phyloP scores from a whole-genome alignment of 1,284 basidiomycete genomes.

The Thecaphora frezii region DNA sequence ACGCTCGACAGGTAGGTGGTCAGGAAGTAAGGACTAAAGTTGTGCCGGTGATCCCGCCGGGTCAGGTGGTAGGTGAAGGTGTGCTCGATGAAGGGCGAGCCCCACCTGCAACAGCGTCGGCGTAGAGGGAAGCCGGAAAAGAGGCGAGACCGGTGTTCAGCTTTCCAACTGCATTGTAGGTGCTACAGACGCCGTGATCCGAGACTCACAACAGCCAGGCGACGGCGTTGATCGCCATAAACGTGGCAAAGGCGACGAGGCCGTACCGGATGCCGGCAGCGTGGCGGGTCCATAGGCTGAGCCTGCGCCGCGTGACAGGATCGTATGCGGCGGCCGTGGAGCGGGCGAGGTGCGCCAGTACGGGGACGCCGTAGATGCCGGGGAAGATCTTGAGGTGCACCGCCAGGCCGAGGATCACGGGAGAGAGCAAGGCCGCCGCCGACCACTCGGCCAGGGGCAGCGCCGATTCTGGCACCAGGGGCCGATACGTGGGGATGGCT shows the following conservation, averaged over 20 bases:
- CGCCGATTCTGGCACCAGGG: constrained; percentile 28
- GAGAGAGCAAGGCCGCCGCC: constrained; percentile 34
- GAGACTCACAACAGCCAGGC: constrained; percentile 52
- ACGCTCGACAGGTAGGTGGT: constrained; percentile 73
- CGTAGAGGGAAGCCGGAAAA: background rate
- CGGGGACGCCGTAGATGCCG: constrained; percentile 79
- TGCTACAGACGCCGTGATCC: too few species aligned
- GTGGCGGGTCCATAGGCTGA: constrained; percentile 22
- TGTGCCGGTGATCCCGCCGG: constrained; percentile 92
- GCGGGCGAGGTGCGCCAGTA: constrained; percentile 68
- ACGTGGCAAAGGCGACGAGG: constrained; percentile 70
- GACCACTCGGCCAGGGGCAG: constrained; percentile 34
- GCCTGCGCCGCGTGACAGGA: constrained; percentile 11
- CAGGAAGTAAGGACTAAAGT: constrained; percentile 97
- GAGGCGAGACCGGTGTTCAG: background rate
- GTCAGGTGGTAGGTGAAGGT: constrained; percentile 90
- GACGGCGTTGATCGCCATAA: constrained; percentile 67
- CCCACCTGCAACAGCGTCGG: constrained; percentile 70
- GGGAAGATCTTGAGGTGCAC: constrained; percentile 68
- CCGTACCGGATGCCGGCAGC: constrained; percentile 70
- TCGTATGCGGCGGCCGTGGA: constrained; percentile 29
- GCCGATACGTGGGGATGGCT: constrained; percentile 10
- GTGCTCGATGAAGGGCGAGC: constrained; percentile 84
- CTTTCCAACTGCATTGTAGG: too few species aligned
- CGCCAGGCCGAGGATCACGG: constrained; percentile 45